Percentiles rank a stretch among this genome's conserved stretches.
Evolutionary conservation across 768 basidiomycete genomes (phyloP).

Genomic region (Mycena alexandri): DNA sequence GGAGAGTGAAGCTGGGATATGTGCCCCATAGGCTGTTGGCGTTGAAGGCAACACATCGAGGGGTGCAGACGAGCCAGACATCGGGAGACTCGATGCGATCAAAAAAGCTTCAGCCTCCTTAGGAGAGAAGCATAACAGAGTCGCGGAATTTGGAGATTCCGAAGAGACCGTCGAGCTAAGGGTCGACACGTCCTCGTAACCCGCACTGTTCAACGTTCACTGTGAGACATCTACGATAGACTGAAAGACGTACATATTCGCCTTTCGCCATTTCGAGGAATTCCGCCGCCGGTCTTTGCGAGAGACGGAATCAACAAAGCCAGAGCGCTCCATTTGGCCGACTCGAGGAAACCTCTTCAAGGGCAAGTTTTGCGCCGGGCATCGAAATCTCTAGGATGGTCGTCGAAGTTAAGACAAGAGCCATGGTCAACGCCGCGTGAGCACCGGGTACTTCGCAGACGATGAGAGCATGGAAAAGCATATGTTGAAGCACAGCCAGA

Average conservation of each 20-base stretch:
- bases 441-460: too few species aligned
- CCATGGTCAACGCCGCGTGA: background rate
- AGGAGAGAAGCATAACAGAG: background rate
- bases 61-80: background rate
- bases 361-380: background rate
- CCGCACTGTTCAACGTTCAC: constrained; percentile 1
- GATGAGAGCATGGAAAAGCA: too few species aligned
- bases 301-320: background rate
- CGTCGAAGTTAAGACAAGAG: constrained; percentile 15
- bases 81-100: background rate
- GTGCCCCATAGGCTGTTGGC: too few species aligned
- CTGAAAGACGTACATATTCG: constrained; percentile 1
- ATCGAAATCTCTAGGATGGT: constrained; percentile 16
- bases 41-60: too few species aligned
- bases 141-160: background rate
- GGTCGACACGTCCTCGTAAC: background rate
- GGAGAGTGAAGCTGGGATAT: too few species aligned
- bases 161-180: too few species aligned
- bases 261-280: constrained; percentile 15
- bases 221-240: background rate
- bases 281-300: background rate
- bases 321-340: constrained; percentile 4
- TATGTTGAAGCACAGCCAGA: too few species aligned
- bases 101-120: background rate
- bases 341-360: background rate